Conservation (phyloP, 164 flowering plant genomes). For the Amborella trichopoda region DNA sequence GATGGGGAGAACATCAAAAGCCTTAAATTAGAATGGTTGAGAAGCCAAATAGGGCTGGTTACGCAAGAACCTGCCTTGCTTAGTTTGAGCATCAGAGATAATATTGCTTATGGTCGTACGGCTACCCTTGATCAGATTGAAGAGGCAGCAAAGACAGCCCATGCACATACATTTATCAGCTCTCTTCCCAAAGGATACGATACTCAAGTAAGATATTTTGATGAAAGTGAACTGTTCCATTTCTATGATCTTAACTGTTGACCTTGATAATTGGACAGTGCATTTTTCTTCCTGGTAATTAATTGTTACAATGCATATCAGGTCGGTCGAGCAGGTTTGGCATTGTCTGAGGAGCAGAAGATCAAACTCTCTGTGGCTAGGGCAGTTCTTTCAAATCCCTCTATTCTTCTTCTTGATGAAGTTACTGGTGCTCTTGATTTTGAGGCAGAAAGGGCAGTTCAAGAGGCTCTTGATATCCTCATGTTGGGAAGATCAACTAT, state of each 20-base stretch:
- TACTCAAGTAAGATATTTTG: conserved; percentile 50
- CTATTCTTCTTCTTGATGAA: conserved; percentile 90
- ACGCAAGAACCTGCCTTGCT: conserved; percentile 98
- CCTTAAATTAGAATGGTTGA: conserved; percentile 80
- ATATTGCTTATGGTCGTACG: conserved; percentile 88
- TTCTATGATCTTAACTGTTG: no score
- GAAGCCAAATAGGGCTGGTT: conserved; percentile 91
- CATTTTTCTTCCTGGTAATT: no score
- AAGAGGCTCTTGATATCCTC: conserved; percentile 87
- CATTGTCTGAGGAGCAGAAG: conserved; percentile 85
- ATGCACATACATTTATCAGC: conserved; percentile 93
- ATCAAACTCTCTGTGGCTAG: conserved; percentile 90
- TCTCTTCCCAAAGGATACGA: conserved; percentile 87
- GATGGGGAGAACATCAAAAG: conserved; percentile 95
- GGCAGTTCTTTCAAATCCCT: conserved; percentile 91
- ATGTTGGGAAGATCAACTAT: conserved; percentile 95
- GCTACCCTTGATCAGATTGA: conserved; percentile 81
- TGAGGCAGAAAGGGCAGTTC: conserved; percentile 91
- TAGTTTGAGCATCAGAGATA: conserved; percentile 87
- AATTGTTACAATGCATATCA: no score
- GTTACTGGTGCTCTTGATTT: conserved; percentile 76
- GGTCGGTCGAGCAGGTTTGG: conserved; percentile 90
- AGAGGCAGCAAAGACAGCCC: conserved; percentile 97
- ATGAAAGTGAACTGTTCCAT: no score
- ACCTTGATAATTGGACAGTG: no score